phyloP scores from a whole-genome alignment of 768 basidiomycete genomes.

The Rhodotorula sphaerocarpa region DNA sequence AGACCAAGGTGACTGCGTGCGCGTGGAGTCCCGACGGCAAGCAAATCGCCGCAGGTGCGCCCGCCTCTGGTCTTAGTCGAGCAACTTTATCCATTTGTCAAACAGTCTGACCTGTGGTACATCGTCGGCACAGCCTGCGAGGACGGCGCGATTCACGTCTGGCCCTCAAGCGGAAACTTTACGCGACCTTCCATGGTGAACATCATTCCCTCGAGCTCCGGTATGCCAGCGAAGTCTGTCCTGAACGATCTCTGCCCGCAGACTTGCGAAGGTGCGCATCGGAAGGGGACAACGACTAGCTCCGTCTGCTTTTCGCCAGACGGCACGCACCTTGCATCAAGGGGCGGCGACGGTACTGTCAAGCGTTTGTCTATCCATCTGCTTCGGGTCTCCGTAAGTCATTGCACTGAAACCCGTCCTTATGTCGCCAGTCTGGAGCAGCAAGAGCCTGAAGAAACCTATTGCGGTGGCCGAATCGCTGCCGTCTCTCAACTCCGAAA shows the following conservation, averaged over 20 bases:
- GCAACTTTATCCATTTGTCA: background rate
- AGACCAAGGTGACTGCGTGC: conserved; percentile 82
- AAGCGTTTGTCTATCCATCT: conserved; percentile 62
- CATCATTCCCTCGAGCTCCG: no score
- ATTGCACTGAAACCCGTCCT: background rate
- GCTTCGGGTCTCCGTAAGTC: background rate
- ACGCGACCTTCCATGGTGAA: conserved; percentile 55
- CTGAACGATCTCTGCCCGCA: conserved; percentile 44
- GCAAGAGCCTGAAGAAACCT: conserved; percentile 83
- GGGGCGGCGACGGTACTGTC: conserved; percentile 90
- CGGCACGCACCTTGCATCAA: conserved; percentile 69
- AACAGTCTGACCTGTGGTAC: background rate
- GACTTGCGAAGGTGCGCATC: conserved; percentile 73
- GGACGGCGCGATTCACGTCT: conserved; percentile 88
- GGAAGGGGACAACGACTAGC: conserved; percentile 75
- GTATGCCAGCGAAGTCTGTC: no score
- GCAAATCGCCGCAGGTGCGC: conserved; percentile 57
- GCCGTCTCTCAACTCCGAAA: conserved; percentile 75
- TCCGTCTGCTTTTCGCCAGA: conserved; percentile 83
- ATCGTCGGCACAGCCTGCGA: conserved; percentile 50
- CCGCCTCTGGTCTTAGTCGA: background rate
- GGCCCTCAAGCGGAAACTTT: conserved; percentile 67
- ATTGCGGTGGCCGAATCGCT: conserved; percentile 58
- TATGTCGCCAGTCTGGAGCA: conserved; percentile 76
- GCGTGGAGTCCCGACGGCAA: conserved; percentile 83